Conservation (phyloP, 495 filamentous ascomycete genomes). For the Parathielavia hyrcaniae region DNA sequence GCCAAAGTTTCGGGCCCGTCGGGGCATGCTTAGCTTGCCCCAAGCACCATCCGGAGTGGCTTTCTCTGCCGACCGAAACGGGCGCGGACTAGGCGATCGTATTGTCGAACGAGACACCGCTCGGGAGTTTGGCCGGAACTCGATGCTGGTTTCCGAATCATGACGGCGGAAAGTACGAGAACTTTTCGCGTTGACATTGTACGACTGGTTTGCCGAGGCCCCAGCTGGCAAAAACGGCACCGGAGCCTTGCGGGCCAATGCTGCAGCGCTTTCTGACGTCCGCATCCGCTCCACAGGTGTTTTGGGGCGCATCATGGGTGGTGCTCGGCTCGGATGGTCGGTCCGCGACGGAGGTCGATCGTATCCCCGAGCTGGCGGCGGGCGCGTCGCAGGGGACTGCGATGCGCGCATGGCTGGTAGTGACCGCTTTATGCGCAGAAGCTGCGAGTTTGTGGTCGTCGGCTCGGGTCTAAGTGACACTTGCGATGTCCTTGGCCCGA, state of each 20-base stretch:
- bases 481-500: conserved; percentile 52
- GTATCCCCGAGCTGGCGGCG: conserved; percentile 35
- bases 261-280: conserved; percentile 47
- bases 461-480: conserved; percentile 50
- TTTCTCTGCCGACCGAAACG: conserved; percentile 35
- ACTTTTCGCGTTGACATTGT: conserved; percentile 67
- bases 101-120: conserved; percentile 50
- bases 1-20: conserved; percentile 71
- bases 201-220: conserved; percentile 64
- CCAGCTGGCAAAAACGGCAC: conserved; percentile 79
- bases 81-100: conserved; percentile 52
- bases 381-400: conserved; percentile 42
- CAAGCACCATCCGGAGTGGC: conserved; percentile 37
- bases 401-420: conserved; percentile 67
- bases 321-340: conserved; percentile 32
- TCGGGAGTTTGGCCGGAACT: conserved; percentile 50
- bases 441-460: conserved; percentile 64
- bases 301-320: conserved; percentile 55
- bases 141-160: conserved; percentile 58
- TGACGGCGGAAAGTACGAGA: conserved; percentile 65
- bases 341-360: conserved; percentile 49
- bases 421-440: conserved; percentile 80
- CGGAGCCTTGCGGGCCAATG: conserved; percentile 51
- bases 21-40: conserved; percentile 64
- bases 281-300: conserved; percentile 61